Evolutionary conservation across 1,284 basidiomycete genomes (phyloP).

Genomic region (Boletus albobrunnescens): DNA sequence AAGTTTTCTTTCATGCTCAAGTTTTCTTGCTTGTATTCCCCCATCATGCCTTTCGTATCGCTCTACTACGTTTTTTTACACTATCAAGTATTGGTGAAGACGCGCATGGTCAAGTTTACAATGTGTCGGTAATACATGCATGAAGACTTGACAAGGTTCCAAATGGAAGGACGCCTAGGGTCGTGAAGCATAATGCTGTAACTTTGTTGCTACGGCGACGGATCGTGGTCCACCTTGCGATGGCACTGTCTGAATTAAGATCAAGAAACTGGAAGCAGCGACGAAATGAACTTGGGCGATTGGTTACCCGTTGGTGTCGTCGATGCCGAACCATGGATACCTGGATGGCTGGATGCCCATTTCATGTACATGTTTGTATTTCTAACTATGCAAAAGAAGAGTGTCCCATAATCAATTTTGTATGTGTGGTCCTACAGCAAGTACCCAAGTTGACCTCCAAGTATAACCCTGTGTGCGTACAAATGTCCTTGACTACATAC

Average conservation of each 20-base stretch:
- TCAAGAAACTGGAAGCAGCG: constrained; percentile 14
- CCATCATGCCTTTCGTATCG: constrained; percentile 35
- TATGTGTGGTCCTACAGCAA: too few species aligned
- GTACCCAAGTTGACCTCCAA: background rate
- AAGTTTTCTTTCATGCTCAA: constrained; percentile 40
- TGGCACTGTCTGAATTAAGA: constrained; percentile 26
- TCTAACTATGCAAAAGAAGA: background rate
- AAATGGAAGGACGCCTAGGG: constrained; percentile 16
- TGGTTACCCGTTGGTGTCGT: background rate
- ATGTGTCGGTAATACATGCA: constrained; percentile 36
- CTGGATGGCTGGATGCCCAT: constrained; percentile 1
- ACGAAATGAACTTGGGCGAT: constrained; percentile 1
- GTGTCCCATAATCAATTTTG: too few species aligned
- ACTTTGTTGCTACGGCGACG: constrained; percentile 6
- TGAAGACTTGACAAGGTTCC: constrained; percentile 31
- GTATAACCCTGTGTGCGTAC: background rate
- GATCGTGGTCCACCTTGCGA: constrained; percentile 4
- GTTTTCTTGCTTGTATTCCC: constrained; percentile 37
- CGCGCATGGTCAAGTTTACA: constrained; percentile 36
- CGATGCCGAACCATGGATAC: constrained; percentile 7
- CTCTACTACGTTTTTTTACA: constrained; percentile 39
- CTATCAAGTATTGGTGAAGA: constrained; percentile 40
- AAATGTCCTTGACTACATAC: constrained; percentile 7
- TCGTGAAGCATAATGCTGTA: constrained; percentile 15
- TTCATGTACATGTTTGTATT: constrained; percentile 6